phyloP scores from a whole-genome alignment of 208 protist species.

The Vickermania spadyakhi region DNA sequence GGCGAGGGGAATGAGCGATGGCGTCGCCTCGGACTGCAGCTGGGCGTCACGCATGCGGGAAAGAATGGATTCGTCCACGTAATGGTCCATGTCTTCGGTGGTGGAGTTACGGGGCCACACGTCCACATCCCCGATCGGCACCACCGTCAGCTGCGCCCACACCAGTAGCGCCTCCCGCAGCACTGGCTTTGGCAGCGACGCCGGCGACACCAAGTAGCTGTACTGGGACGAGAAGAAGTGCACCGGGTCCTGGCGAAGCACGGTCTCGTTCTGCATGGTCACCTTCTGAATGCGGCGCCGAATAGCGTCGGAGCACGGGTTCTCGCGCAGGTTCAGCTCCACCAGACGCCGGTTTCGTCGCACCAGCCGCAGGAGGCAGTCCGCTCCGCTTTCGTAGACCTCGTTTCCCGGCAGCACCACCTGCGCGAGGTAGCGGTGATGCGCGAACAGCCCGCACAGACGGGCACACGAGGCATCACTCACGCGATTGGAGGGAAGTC shows the following conservation, averaged over 20 bases:
- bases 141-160: slow-evolving; percentile 67
- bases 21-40: slow-evolving; percentile 16
- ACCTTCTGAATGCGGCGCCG: slow-evolving; percentile 32
- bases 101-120: slow-evolving; percentile 60
- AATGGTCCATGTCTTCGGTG: slow-evolving; percentile 24
- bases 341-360: slow-evolving; percentile 51
- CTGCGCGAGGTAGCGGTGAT: slow-evolving; percentile 42
- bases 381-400: slow-evolving; percentile 67
- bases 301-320: slow-evolving; percentile 37
- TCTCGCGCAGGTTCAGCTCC: slow-evolving; percentile 27
- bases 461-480: slow-evolving; percentile 55
- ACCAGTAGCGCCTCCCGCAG: slow-evolving; percentile 48
- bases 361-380: slow-evolving; percentile 59
- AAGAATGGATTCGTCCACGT: slow-evolving; percentile 15
- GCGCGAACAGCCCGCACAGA: slow-evolving; percentile 46
- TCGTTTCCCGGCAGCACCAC: slow-evolving; percentile 43
- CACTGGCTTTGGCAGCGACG: slow-evolving; percentile 31
- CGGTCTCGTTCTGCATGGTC: slow-evolving; percentile 15
- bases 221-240: slow-evolving; percentile 52
- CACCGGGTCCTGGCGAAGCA: slow-evolving; percentile 43
- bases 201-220: slow-evolving; percentile 32
- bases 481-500: slow-evolving; percentile 50
- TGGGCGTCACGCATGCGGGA: slow-evolving; percentile 21
- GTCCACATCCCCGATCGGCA: slow-evolving; percentile 45
- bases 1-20: slow-evolving; percentile 41